A percentile compares a stretch with the other conserved stretches of the same genome.
Conservation (phyloP, 306 rosid genomes). For the Rubus parviflorus region DNA sequence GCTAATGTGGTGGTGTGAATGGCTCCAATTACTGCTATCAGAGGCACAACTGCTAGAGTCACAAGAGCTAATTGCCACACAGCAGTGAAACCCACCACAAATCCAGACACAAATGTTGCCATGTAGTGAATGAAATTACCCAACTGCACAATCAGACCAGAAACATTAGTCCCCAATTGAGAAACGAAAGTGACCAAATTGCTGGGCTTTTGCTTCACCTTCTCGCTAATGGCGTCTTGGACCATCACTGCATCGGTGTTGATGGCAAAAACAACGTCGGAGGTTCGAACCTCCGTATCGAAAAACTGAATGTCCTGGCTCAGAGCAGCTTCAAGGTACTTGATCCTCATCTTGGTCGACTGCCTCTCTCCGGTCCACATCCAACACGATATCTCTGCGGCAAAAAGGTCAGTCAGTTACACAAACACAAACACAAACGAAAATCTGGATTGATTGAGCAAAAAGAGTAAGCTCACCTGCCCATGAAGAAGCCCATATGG, state of each 20-base stretch:
- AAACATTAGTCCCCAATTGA: neutral
- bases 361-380: conserved; percentile 99
- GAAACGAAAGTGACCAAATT: neutral
- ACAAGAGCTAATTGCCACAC: conserved; percentile 97
- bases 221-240: conserved; percentile 98
- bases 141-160: conserved; percentile 54
- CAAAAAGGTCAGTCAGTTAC: conserved; percentile 14
- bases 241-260: conserved; percentile 94
- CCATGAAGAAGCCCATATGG: conserved; percentile 99
- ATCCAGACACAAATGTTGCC: conserved; percentile 98
- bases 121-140: conserved; percentile 95
- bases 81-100: conserved; percentile 93
- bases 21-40: conserved; percentile 89
- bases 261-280: conserved; percentile 89
- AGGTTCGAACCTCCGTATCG: conserved; percentile 89
- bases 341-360: conserved; percentile 93
- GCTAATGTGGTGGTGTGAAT: conserved; percentile 79
- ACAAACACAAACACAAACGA: neutral
- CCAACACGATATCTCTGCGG: conserved; percentile 97
- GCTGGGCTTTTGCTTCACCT: conserved; percentile 46
- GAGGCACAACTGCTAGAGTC: conserved; percentile 92
- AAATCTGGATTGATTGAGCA: neutral
- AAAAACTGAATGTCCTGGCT: conserved; percentile 88
- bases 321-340: conserved; percentile 87
- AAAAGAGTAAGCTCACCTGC: conserved; percentile 56